Evolutionary conservation across 345 rosid species (phyloP).

Genomic region (Linum lewisii): DNA sequence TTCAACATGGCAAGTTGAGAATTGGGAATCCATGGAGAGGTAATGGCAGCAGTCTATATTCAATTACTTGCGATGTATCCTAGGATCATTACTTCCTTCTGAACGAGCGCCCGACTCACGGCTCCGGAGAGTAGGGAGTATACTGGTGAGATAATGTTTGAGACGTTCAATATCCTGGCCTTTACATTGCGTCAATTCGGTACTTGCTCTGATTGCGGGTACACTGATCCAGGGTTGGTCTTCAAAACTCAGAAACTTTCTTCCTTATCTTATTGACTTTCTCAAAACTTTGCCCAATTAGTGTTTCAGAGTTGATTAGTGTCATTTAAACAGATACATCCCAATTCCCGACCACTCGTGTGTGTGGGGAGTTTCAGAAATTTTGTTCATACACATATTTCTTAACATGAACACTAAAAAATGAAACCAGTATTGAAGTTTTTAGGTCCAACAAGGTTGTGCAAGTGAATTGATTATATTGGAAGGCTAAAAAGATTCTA

Average conservation of each 20-base stretch:
- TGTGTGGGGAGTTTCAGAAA: no score
- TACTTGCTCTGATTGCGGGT: conserved; percentile 95
- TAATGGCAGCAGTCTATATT: conserved; percentile 97
- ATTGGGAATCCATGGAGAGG: conserved; percentile 98
- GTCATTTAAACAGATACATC: no score
- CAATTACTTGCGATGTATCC: conserved; percentile 88
- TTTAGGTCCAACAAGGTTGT: no score
- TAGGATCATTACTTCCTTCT: conserved; percentile 95
- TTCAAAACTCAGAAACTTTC: not conserved
- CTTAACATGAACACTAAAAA: no score
- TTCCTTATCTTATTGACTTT: not conserved
- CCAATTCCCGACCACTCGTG: no score
- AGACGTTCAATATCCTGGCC: conserved; percentile 89
- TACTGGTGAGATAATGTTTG: conserved; percentile 92
- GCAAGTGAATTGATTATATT: no score
- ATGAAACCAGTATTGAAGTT: no score
- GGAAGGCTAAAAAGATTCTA: no score
- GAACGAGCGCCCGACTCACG: conserved; percentile 94
- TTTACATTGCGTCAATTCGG: conserved; percentile 95
- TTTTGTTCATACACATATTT: no score
- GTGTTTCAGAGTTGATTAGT: no score
- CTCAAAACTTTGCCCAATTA: no score
- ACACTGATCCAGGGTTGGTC: conserved; percentile 77
- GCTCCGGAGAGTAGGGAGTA: conserved; percentile 93
- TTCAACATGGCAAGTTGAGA: conserved; percentile 84